A percentile compares a stretch with the other conserved stretches of the same genome.
Conservation (phyloP, 192 early-diverging fungal genomes). For the Phlyctochytrium planicorne region DNA sequence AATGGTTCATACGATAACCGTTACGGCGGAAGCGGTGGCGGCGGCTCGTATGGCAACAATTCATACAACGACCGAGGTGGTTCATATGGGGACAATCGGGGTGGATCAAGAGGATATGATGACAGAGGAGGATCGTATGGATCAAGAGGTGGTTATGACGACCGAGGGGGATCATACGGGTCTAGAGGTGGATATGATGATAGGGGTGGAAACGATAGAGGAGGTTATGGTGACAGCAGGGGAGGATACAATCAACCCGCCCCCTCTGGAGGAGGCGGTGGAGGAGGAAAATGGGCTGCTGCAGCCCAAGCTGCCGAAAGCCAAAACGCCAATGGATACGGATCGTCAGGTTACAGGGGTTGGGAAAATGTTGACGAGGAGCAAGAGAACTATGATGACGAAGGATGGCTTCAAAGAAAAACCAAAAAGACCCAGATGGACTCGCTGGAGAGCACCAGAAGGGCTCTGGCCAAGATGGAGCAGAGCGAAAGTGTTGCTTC, state of each 20-base stretch:
- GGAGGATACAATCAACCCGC: not conserved
- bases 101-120: not conserved
- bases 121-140: not conserved
- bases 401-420: conserved; percentile 40
- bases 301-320: conserved; percentile 20
- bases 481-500: conserved; percentile 37
- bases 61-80: no score
- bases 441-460: conserved; percentile 40
- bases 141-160: conserved; percentile 6
- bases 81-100: not conserved
- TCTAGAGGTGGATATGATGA: not conserved
- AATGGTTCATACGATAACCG: no score
- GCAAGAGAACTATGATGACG: conserved; percentile 34
- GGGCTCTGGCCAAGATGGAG: conserved; percentile 41
- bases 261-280: conserved; percentile 2
- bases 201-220: conserved; percentile 4
- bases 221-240: not conserved
- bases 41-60: not conserved
- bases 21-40: no score
- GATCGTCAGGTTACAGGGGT: conserved; percentile 7
- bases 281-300: conserved; percentile 17
- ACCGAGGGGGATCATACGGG: not conserved
- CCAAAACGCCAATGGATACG: conserved; percentile 4
- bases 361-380: conserved; percentile 30
- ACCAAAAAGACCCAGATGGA: conserved; percentile 50